Evolutionary conservation across 2,329 filamentous ascomycete genomes (phyloP), one percentile per base, ranked within the genome.

Genomic region (Microsporum ferrugineum): DNA sequence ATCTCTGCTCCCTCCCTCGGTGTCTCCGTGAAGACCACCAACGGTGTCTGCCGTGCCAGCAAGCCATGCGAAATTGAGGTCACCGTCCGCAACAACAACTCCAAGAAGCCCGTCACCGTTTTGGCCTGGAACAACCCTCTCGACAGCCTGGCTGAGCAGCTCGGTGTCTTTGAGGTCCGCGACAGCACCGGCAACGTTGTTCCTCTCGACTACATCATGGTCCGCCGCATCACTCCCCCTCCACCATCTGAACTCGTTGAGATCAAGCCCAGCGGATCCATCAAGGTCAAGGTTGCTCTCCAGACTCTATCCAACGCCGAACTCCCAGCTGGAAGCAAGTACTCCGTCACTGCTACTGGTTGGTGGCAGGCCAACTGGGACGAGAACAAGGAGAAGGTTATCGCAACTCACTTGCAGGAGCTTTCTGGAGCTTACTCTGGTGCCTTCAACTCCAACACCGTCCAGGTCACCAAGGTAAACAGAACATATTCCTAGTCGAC

Each of bases 61-160:
- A 47, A 65, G 8, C 60, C 63, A 1, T 59, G 64, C 41, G 59
- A 68, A n/a, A 58, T 65, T 31, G 59, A 62, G 6, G 57, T 71
- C 33, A 66, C 67, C 17, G 63, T 72, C 57, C 65, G 66, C 34
- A 67, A 71, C 39, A 76, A 74, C 53, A 63, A 65, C 0, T 66
- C 68, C 0, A 57, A 66, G 5, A 57, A 67, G 1, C 57, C 66
- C 1, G 59, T 75, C 14, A 75, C 70, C 0, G 47, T 77, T 4
- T 64, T 77, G 2, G 68, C 65, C 62, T 77, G 74, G 74, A 69
- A 67, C 2, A 72, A 68, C 4, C 74, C 73, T 0, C 65, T 76
- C 2, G 75, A 76, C 59, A 61, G 66, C 8, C 64, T 63, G 4
- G 72, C 72, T 5, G 65, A 65, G 14, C 59, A 69, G 5, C 65